phyloP scores from a whole-genome alignment of 208 protist species.

The Trypanosoma lewisi region DNA sequence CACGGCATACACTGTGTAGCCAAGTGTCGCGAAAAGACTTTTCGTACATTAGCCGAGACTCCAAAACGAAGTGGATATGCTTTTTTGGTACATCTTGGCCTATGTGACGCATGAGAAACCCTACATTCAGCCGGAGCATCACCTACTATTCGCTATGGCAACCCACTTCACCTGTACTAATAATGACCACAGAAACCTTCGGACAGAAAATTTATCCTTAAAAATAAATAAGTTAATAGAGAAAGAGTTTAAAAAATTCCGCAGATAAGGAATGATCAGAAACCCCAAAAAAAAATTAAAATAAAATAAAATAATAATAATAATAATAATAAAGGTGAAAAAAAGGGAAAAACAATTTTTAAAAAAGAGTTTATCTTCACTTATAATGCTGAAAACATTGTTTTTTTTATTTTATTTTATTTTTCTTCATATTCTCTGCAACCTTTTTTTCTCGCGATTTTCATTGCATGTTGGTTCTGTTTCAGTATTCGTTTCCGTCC shows the following conservation, averaged over 20 bases:
- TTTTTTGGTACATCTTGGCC: conserved; percentile 83
- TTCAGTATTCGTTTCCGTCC: neutral
- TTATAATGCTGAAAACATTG: neutral
- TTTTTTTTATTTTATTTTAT: conserved; percentile 33
- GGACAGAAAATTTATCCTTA: no score
- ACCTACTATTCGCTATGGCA: neutral
- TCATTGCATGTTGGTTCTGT: conserved; percentile 2
- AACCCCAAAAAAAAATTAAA: conserved; percentile 7
- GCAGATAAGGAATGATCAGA: no score
- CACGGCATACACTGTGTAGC: conserved; percentile 80
- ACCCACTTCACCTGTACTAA: neutral
- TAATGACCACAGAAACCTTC: no score
- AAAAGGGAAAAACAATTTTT: neutral
- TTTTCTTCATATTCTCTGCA: conserved; percentile 11
- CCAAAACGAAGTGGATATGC: conserved; percentile 86
- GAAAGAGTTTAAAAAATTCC: no score
- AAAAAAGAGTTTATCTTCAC: neutral
- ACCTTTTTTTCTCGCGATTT: conserved; percentile 13
- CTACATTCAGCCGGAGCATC: conserved; percentile 44
- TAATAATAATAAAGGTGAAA: conserved; percentile 24
- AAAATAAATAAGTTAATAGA: no score
- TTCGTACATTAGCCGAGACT: conserved; percentile 87
- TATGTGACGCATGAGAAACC: conserved; percentile 73
- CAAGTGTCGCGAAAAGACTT: conserved; percentile 92
- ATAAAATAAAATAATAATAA: conserved; percentile 5